phyloP scores from a whole-genome alignment of 169 alveolate genomes.

The Plasmodium knowlesi region DNA sequence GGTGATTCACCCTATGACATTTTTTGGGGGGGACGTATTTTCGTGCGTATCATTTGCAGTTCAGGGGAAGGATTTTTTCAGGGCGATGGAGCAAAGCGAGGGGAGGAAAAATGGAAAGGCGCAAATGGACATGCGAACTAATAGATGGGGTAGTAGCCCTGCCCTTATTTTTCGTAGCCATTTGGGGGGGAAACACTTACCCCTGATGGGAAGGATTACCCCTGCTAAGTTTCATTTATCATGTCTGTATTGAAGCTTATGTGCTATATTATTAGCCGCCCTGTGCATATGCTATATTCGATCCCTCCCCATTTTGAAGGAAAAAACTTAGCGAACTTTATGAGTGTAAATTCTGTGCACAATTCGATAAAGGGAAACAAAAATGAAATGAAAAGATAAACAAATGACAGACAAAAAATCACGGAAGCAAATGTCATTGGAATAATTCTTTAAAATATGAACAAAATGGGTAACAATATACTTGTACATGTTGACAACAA shows the following conservation, averaged over 20 bases:
- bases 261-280: background rate
- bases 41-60: background rate
- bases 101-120: background rate
- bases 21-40: background rate
- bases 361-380: constrained; percentile 25
- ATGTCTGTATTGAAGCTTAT: background rate
- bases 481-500: constrained; percentile 18
- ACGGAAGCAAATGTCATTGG: background rate
- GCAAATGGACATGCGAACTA: background rate
- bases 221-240: background rate
- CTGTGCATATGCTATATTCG: background rate
- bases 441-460: constrained; percentile 44
- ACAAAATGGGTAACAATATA: constrained; percentile 35
- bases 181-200: background rate
- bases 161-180: background rate
- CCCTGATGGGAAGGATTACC: background rate
- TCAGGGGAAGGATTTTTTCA: background rate
- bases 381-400: constrained; percentile 1
- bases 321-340: background rate
- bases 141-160: background rate
- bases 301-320: background rate
- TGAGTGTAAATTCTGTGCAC: background rate
- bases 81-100: background rate
- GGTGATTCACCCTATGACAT: background rate
- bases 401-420: constrained; percentile 17